Percentiles rank a stretch among this genome's conserved stretches.
These are phyloP conservation scores for Pterocarpus santalinus DNA, from an alignment of 306 rosid genomes.

Conservation along the genomic window DNA sequence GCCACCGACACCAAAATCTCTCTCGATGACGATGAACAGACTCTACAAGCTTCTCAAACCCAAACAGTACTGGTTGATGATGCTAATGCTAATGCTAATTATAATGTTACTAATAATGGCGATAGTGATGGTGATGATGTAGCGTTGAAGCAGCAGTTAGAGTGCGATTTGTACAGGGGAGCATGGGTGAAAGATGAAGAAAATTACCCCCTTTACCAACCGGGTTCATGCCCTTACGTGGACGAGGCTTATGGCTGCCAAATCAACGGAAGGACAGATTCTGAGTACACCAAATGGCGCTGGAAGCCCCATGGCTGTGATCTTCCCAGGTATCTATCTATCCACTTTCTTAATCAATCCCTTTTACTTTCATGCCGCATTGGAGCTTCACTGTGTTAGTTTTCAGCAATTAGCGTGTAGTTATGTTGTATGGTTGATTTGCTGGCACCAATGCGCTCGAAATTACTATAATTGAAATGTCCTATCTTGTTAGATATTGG, in stretches of 20 bases:
- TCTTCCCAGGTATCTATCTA: slow-evolving; percentile 72
- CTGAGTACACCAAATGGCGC: slow-evolving; percentile 80
- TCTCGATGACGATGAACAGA: slow-evolving; percentile 9
- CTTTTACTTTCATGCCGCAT: neutral
- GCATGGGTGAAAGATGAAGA: slow-evolving; percentile 83
- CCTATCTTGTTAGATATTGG: too few species aligned
- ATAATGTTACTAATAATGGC: neutral
- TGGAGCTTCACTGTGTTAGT: neutral
- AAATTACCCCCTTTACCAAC: slow-evolving; percentile 69
- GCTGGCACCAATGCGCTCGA: too few species aligned
- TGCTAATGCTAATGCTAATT: neutral
- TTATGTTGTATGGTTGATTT: neutral
- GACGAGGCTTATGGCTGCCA: slow-evolving; percentile 93
- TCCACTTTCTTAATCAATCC: neutral
- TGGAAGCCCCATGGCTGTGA: slow-evolving; percentile 92
- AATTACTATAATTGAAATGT: too few species aligned
- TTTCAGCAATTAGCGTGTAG: neutral
- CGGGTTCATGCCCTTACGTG: slow-evolving; percentile 91
- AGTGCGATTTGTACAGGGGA: slow-evolving; percentile 81
- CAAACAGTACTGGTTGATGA: neutral
- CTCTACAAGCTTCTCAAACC: neutral
- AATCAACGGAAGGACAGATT: slow-evolving; percentile 75
- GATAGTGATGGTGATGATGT: slow-evolving; percentile 39
- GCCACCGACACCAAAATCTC: slow-evolving; percentile 4
- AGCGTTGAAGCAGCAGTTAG: slow-evolving; percentile 12